phyloP scores from a whole-genome alignment of 176 grass and related monocot genomes.

The sorghum (Sorghum bicolor) region Sorghum_bicolor_NCBIv3 NC_012871.2:68377501-68378000 shows the following conservation, averaged over 20 bases:
- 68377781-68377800: constrained; percentile 95
- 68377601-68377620: constrained; percentile 2
- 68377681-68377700: constrained; percentile 99
- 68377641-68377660: constrained; percentile 99
- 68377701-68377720: constrained; percentile 99
- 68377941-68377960: constrained; percentile 99
- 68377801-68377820: neutral
- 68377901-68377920: constrained; percentile 98
- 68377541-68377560: constrained; percentile 1
- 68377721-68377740: constrained; percentile 86
- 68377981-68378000: constrained; percentile 98
- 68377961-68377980: constrained; percentile 96
- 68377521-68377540: neutral
- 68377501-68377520: neutral
- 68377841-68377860: neutral
- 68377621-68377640: constrained; percentile 54
- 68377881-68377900: constrained; percentile 98
- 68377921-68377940: constrained; percentile 99
- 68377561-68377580: neutral
- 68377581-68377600: neutral
- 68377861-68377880: constrained; percentile 14
- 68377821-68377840: neutral
- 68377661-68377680: constrained; percentile 96
- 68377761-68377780: constrained; percentile 99
- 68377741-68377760: constrained; percentile 99